These are phyloP conservation scores for Pochonia chlamydosporia DNA, from an alignment of 2,329 filamentous ascomycete genomes.

Conservation along the genomic window DNA sequence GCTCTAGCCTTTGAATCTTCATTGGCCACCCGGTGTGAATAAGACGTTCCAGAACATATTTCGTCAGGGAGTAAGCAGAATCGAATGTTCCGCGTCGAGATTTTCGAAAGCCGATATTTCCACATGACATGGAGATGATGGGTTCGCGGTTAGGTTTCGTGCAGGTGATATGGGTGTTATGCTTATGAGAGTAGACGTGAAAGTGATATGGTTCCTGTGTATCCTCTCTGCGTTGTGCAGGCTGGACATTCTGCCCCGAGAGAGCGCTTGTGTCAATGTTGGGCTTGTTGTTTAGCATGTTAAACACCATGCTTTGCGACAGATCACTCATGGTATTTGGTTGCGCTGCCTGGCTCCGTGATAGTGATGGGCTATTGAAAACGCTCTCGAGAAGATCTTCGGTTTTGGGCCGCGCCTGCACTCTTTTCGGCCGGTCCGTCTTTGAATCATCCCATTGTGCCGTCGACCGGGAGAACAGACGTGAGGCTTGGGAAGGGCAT, in stretches of 20 bases:
- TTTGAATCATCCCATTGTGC: conserved; percentile 20
- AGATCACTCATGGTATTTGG: conserved; percentile 27
- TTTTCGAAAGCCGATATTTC: conserved; percentile 90
- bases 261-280: conserved; percentile 27
- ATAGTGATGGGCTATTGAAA: conserved; percentile 21
- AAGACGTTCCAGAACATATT: conserved; percentile 77
- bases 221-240: conserved; percentile 26
- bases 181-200: conserved; percentile 80
- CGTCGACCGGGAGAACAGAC: conserved; percentile 35
- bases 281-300: conserved; percentile 27
- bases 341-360: conserved; percentile 12
- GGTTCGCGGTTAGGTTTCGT: conserved; percentile 75
- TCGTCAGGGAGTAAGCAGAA: conserved; percentile 82
- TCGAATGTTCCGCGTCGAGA: conserved; percentile 77
- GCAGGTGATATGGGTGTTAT: conserved; percentile 93
- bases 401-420: conserved; percentile 19
- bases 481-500: conserved; percentile 17
- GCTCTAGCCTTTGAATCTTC: conserved; percentile 71
- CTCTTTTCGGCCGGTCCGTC: conserved; percentile 15
- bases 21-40: conserved; percentile 73
- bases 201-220: conserved; percentile 69
- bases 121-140: conserved; percentile 73
- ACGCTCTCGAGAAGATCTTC: conserved; percentile 27
- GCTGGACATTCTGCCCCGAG: conserved; percentile 15
- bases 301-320: conserved; percentile 33